phyloP scores from a whole-genome alignment of 352 stramenopile species.

The Thraustochytrium striatum region DNA sequence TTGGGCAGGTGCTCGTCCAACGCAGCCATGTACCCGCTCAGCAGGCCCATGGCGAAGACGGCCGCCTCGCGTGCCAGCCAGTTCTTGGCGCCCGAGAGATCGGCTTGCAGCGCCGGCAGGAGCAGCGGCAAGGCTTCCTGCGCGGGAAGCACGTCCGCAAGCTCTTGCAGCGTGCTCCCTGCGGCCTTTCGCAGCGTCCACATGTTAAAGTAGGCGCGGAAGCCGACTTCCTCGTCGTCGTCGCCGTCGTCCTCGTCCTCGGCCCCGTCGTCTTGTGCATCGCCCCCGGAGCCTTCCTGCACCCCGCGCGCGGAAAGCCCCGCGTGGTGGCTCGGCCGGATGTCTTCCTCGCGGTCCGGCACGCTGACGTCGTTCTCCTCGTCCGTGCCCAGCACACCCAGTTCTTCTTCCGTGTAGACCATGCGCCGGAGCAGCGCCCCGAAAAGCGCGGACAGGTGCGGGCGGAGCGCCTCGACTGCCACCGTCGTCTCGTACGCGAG shows the following conservation, averaged over 20 bases:
- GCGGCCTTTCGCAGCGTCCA: conserved; percentile 34
- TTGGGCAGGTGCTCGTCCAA: neutral
- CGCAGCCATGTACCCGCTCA: neutral
- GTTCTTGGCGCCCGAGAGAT: neutral
- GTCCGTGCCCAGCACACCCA: conserved; percentile 22
- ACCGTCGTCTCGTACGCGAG: neutral
- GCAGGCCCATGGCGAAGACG: conserved; percentile 4
- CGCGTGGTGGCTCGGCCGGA: conserved; percentile 10
- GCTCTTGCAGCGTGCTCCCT: neutral
- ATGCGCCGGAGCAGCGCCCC: neutral
- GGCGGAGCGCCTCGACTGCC: neutral
- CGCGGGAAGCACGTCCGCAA: neutral
- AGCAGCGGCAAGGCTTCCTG: neutral
- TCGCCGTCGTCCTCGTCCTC: conserved; percentile 16
- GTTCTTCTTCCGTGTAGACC: conserved; percentile 31
- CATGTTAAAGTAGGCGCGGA: conserved; percentile 9
- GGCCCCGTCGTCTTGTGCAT: neutral
- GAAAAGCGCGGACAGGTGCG: neutral
- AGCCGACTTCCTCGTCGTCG: neutral
- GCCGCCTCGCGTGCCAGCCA: conserved; percentile 10
- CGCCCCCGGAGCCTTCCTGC: neutral
- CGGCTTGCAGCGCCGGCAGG: neutral
- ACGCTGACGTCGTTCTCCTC: conserved; percentile 35
- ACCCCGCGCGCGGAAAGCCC: neutral
- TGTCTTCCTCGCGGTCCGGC: neutral